Conservation (phyloP, 1,284 basidiomycete species). For the Puccinia sorghi region DNA sequence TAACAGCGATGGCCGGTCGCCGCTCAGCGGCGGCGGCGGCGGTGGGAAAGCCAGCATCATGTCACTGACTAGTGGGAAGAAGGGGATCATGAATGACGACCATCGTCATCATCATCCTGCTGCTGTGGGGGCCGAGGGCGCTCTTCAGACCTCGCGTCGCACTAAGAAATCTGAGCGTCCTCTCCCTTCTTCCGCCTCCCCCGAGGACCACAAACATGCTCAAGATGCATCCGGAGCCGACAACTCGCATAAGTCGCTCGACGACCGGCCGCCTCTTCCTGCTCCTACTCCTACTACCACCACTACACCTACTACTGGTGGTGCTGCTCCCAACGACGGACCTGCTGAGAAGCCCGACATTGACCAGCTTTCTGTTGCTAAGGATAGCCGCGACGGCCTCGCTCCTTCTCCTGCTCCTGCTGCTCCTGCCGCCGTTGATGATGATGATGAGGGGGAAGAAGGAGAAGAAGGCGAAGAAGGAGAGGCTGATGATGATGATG, state of each 20-base stretch:
- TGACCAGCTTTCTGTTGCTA: no score
- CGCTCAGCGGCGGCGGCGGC: neutral
- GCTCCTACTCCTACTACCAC: no score
- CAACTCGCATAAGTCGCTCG: no score
- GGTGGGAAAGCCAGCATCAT: slow-evolving; percentile 6
- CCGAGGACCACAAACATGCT: neutral
- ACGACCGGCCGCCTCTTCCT: no score
- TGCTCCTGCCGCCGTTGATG: neutral
- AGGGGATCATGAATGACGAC: slow-evolving; percentile 27
- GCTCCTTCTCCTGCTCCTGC: neutral
- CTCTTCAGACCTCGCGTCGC: neutral
- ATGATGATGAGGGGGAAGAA: neutral
- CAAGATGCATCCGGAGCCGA: neutral
- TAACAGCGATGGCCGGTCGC: slow-evolving; percentile 20
- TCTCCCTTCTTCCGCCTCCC: neutral
- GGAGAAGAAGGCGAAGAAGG: neutral
- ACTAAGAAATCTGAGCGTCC: neutral
- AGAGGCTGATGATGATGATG: neutral
- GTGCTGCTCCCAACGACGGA: neutral
- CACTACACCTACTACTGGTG: neutral
- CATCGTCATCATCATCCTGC: neutral
- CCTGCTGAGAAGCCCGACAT: neutral
- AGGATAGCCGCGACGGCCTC: no score
- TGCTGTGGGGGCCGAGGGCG: no score
- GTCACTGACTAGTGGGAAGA: neutral